These are phyloP conservation scores for Fusarium oxysporum DNA, from an alignment of 2,329 filamentous ascomycete species.

Conservation along the genomic window DNA sequence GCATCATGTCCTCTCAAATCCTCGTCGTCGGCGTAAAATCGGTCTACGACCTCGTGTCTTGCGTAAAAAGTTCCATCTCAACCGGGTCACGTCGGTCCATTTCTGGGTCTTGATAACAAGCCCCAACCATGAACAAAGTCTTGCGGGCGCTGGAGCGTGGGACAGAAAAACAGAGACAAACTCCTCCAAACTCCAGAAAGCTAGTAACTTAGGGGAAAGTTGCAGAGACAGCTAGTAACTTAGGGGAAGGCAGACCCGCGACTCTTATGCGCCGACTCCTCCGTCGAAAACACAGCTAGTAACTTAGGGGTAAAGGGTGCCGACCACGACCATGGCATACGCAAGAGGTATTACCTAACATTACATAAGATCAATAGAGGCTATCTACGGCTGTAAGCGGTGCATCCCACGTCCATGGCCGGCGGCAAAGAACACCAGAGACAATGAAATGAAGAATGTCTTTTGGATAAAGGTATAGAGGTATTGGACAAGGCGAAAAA, in stretches of 20 bases:
- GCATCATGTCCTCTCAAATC: not conserved
- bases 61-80: not conserved
- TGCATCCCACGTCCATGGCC: slow-evolving; percentile 42
- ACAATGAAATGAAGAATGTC: not conserved
- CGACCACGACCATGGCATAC: slow-evolving; percentile 26
- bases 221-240: slow-evolving; percentile 42
- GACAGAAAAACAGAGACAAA: not conserved
- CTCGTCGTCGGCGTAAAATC: slow-evolving; percentile 7
- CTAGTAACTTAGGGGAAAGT: slow-evolving; percentile 42
- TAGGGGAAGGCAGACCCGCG: slow-evolving; percentile 43
- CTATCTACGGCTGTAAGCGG: slow-evolving; percentile 39
- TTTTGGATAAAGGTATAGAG: not conserved
- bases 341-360: slow-evolving; percentile 42
- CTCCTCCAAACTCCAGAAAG: slow-evolving; percentile 12
- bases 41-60: slow-evolving; percentile 8
- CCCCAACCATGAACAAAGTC: not conserved
- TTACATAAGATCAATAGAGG: slow-evolving; percentile 45
- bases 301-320: slow-evolving; percentile 44
- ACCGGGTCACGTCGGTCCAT: slow-evolving; percentile 11
- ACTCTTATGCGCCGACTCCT: slow-evolving; percentile 41
- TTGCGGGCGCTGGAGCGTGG: slow-evolving; percentile 37
- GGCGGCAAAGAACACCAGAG: slow-evolving; percentile 4
- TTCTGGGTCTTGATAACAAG: slow-evolving; percentile 18
- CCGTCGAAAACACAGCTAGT: slow-evolving; percentile 39
- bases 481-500: slow-evolving; percentile 43